Conservation (phyloP, 768 basidiomycete genomes). For the Dacryopinax spathularia region DNA sequence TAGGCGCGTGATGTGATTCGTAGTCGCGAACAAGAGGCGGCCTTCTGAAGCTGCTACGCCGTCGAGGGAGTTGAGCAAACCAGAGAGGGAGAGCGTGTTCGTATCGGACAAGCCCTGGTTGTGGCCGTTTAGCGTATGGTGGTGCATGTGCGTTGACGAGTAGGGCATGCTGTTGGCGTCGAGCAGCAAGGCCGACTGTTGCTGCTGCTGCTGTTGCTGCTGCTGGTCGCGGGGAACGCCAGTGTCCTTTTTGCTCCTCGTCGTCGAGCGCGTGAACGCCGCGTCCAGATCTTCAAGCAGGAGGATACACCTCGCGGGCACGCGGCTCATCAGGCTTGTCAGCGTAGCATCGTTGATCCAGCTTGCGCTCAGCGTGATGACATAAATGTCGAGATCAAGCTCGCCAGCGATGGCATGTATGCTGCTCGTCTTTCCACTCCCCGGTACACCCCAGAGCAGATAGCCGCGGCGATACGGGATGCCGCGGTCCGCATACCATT, state of each 20-base stretch:
- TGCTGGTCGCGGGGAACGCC: constrained; percentile 14
- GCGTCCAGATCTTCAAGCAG: constrained; percentile 85
- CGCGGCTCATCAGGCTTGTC: constrained; percentile 72
- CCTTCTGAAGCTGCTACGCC: constrained; percentile 81
- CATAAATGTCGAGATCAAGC: constrained; percentile 82
- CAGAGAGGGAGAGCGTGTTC: constrained; percentile 68
- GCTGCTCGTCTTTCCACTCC: constrained; percentile 73
- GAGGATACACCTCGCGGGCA: constrained; percentile 72
- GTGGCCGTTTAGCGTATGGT: constrained; percentile 14
- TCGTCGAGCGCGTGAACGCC: constrained; percentile 64
- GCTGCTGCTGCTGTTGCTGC: constrained; percentile 23
- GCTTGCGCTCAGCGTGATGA: constrained; percentile 53
- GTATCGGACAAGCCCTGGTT: constrained; percentile 47
- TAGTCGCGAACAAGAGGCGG: constrained; percentile 80
- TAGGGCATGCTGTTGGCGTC: constrained; percentile 2
- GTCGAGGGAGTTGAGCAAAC: constrained; percentile 70
- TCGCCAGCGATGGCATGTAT: constrained; percentile 77
- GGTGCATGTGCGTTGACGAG: constrained; percentile 4
- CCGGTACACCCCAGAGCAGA: constrained; percentile 44
- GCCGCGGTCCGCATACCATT: constrained; percentile 86
- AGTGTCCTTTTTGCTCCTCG: constrained; percentile 39
- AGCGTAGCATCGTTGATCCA: constrained; percentile 70
- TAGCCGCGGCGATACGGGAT: constrained; percentile 85
- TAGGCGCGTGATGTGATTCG: constrained; percentile 79
- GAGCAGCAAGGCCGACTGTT: constrained; percentile 16